These are phyloP conservation scores for Diplodia intermedia DNA, from an alignment of 2,329 filamentous ascomycete species.

Conservation along the genomic window DNA sequence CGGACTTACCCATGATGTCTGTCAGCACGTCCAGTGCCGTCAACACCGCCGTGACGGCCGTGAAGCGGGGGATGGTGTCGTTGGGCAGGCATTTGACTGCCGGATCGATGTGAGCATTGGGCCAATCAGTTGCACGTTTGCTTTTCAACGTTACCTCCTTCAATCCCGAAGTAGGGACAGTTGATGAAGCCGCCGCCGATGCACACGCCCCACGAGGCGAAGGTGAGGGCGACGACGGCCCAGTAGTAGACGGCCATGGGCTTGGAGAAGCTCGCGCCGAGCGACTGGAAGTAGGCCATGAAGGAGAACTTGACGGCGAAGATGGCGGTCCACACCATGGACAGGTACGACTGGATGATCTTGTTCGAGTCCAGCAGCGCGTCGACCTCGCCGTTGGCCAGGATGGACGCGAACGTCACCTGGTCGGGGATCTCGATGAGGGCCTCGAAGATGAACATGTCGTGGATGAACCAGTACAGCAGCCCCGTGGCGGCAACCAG, in stretches of 20 bases:
- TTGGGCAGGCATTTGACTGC: constrained; percentile 7
- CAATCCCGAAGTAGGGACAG: constrained; percentile 23
- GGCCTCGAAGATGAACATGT: neutral
- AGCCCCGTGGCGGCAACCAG: neutral
- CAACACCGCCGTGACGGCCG: neutral
- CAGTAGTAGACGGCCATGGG: constrained; percentile 20
- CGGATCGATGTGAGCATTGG: too few relatives aligned
- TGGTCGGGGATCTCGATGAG: neutral
- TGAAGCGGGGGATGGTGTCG: neutral
- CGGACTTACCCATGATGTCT: constrained; percentile 1
- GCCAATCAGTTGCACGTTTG: neutral
- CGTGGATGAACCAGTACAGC: neutral
- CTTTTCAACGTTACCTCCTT: neutral
- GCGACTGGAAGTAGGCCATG: constrained; percentile 17
- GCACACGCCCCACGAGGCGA: constrained; percentile 4
- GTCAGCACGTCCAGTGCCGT: constrained; percentile 4
- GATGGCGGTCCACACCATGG: constrained; percentile 22
- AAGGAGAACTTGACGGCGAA: constrained; percentile 32
- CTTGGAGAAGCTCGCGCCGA: neutral
- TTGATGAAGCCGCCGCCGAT: neutral
- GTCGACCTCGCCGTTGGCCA: neutral
- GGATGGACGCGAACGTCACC: neutral
- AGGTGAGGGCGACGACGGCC: constrained; percentile 21
- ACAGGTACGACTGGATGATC: neutral
- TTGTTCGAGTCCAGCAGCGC: neutral